Evolutionary conservation across 495 filamentous ascomycete species (phyloP), one percentile per base, ranked within the genome.

Genomic region (Penicillium waksmanii): DNA sequence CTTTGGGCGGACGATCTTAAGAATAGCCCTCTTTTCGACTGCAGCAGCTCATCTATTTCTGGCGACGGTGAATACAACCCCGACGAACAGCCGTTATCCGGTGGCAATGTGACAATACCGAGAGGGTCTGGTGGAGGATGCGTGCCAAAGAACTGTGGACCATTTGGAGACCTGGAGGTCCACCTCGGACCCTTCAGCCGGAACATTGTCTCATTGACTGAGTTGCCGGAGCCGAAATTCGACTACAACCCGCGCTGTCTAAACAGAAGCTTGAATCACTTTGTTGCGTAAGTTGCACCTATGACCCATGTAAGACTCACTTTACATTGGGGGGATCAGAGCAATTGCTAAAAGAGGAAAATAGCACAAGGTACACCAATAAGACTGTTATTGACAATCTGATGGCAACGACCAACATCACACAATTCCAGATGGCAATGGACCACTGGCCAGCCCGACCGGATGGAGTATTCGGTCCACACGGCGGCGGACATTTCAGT

Each of bases 111-210:
- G 6, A 67, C 65, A 25, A 55, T 83, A 10, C 72, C 75, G 0
- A 66, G 76, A 5, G 86, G 82, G 3, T 76, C 73, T 1, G 88
- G 89, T 3, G 87, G 87, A 43, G 89, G 88, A 7, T 91, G 87
- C 59, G 77, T 89, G 3, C 65, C 46, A 11, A 23, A 48, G 23
- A 19, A 60, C 2, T 72, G 70, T 25, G 88, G 87, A 0, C 87
- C 86, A 7, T 89, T 89, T 68, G 76, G 73, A 34, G 65, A 73
- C 43, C 71, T 70, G 13, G 54, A 67, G 12, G 64, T 83, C 31
- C 81, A 82, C 51, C 64, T 86, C 10, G 83, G 83, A 0, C 84
- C 84, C 2, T 78, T 81, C 27, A 61, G 51, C 11, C 63, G 73
- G 38, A 65, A 66, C 4, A 51, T 66, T 5, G 46, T 33, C 21